Evolutionary conservation across 768 basidiomycete species (phyloP), one percentile per base, ranked within the genome.

Genomic region (Rhodotorula babjevae): DNA sequence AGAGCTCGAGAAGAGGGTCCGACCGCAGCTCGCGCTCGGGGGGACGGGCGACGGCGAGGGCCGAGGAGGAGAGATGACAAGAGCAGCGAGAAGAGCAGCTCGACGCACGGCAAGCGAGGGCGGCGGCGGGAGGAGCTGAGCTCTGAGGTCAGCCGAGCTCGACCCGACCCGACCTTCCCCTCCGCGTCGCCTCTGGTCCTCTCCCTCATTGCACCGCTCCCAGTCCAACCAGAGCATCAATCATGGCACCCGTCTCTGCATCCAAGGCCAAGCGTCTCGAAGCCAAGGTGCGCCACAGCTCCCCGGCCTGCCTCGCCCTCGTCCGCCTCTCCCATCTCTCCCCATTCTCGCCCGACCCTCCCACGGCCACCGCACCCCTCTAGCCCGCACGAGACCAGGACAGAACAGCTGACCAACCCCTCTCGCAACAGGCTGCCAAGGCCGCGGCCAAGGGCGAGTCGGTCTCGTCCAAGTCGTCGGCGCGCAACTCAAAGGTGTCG

Each of bases 231-330:
- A 10, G 21, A 19, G 5, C 12, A 21, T 60, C 18, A 2, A 19
- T 29, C 5, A 74, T 74, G 73, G 65, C 68, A 16, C 72, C 69
- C 66, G 57, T 74, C 62, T 66, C 64, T 33, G 82, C 82, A 65
- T 81, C 81, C 52, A 83, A 84, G 78, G 91, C 93, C 82, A 97
- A 97, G 82, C 88, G 95, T 61, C 87, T 96, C 68, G 93, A 92
- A 72, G 94, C 95, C 82, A 96, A 96, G 82, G 93, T 79, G 59
- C 72, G 75, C 36, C 36, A 36, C 31, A 25, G 2, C 23, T 47
- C 14, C 40, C 52, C 33, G 15, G 47, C 36, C 63, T n/a, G 9
- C 42, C 29, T 29, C 36, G 0, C 29, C 33, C 59, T 19, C 36
- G 36, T 3, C 10, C 31, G 36, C 27, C 40, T 29, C 36, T 27